Evolutionary conservation across 1,284 basidiomycete species (phyloP).

Genomic region (Microbotryomycetes sp.): DNA sequence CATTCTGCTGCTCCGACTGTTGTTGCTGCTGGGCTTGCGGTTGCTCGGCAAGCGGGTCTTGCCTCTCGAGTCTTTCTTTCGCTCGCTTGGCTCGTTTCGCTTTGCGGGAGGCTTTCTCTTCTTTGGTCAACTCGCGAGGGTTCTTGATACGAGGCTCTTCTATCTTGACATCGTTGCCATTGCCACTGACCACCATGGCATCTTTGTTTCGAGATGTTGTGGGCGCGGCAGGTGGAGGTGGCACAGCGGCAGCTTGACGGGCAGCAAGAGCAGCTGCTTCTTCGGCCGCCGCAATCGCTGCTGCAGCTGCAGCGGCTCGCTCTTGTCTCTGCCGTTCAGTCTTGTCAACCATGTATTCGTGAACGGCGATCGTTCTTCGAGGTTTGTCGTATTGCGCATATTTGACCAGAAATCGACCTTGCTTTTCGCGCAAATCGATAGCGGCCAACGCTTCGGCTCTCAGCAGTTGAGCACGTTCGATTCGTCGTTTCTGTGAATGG

Average conservation of each 20-base stretch:
- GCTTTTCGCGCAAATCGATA: slow-evolving; percentile 16
- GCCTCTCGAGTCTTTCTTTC: not conserved
- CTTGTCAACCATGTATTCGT: slow-evolving; percentile 10
- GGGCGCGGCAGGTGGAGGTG: no score
- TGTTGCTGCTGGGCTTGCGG: no score
- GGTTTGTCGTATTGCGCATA: slow-evolving; percentile 1
- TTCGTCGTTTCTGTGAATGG: slow-evolving; percentile 13
- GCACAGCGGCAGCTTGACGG: no score
- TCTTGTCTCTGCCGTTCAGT: not conserved
- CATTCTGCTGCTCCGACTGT: not conserved
- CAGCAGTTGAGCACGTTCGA: slow-evolving; percentile 8
- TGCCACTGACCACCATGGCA: no score
- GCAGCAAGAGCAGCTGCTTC: not conserved
- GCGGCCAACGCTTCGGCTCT: not conserved
- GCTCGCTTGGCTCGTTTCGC: not conserved
- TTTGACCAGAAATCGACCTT: slow-evolving; percentile 13
- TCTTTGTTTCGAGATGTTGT: no score
- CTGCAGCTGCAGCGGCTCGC: no score
- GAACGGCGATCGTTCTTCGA: slow-evolving; percentile 10
- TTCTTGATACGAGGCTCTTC: not conserved
- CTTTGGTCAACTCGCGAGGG: not conserved
- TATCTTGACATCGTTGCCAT: not conserved
- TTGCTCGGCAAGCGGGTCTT: no score
- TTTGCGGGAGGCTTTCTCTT: not conserved
- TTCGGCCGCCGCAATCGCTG: not conserved